phyloP scores from a whole-genome alignment of 345 rosid species.

The Toxicodendron radicans region DNA sequence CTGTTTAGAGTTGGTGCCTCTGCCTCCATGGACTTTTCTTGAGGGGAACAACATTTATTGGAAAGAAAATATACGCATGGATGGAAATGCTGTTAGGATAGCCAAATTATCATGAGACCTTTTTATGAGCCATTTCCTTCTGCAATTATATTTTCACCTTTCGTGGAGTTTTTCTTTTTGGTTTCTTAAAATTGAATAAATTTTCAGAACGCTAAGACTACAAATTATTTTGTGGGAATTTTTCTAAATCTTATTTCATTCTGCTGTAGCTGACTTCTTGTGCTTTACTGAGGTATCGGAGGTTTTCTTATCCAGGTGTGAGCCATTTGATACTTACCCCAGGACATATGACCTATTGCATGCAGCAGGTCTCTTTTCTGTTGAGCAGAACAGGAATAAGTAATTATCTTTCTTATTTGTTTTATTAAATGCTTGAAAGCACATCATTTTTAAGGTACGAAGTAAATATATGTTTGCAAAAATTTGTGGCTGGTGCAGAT shows the following conservation, averaged over 20 bases:
- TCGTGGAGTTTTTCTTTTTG: too few species aligned
- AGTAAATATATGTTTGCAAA: not conserved
- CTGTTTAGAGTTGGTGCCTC: too few species aligned
- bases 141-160: too few species aligned
- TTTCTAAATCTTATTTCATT: not conserved
- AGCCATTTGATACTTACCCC: conserved; percentile 67
- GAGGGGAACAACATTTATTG: too few species aligned
- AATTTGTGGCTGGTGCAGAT: conserved; percentile 31
- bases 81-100: too few species aligned
- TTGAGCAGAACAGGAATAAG: conserved; percentile 52
- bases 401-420: not conserved
- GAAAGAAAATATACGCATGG: too few species aligned
- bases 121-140: too few species aligned
- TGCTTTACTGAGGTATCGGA: not conserved
- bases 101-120: too few species aligned
- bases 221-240: not conserved
- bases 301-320: conserved; percentile 45
- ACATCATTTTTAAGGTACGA: not conserved
- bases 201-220: too few species aligned
- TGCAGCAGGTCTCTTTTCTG: conserved; percentile 59
- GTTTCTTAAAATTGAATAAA: too few species aligned
- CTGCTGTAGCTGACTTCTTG: not conserved
- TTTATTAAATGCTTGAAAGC: not conserved
- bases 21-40: too few species aligned
- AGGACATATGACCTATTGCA: conserved; percentile 67